Evolutionary conservation across 2,329 filamentous ascomycete species (phyloP).

Genomic region (Ophiostoma ips): DNA sequence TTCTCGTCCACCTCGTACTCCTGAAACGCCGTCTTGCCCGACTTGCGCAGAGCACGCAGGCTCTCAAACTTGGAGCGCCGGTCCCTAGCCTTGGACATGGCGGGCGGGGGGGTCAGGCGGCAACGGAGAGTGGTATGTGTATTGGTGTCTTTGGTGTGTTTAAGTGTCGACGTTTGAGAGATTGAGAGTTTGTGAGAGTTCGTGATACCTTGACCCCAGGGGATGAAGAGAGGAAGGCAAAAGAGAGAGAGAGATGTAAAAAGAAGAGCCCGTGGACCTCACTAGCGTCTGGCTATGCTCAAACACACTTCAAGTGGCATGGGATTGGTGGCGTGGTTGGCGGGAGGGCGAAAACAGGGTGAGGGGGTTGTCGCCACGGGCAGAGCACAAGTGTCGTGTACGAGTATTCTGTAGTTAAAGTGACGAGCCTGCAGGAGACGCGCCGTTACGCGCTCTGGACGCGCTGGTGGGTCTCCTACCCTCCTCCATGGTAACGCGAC

Average conservation of each 20-base stretch:
- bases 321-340: no score
- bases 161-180: neutral
- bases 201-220: neutral
- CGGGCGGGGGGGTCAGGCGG: neutral
- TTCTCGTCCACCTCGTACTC: constrained; percentile 78
- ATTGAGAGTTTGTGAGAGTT: neutral
- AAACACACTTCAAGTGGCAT: neutral
- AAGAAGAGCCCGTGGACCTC: no score
- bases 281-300: neutral
- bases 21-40: constrained; percentile 83
- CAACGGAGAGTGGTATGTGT: neutral
- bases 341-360: neutral
- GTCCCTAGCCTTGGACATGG: constrained; percentile 25
- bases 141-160: neutral
- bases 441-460: constrained; percentile 4
- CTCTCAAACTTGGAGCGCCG: constrained; percentile 49
- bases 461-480: constrained; percentile 6
- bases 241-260: neutral
- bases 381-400: neutral
- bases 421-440: constrained; percentile 1
- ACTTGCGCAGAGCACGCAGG: constrained; percentile 67
- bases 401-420: neutral
- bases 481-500: no score
- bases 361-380: neutral
- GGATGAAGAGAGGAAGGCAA: neutral